Evolutionary conservation across 176 grass and related monocot genomes (phyloP), one percentile per base, ranked within the genome.

Genomic region (Carex myosuroides): DNA sequence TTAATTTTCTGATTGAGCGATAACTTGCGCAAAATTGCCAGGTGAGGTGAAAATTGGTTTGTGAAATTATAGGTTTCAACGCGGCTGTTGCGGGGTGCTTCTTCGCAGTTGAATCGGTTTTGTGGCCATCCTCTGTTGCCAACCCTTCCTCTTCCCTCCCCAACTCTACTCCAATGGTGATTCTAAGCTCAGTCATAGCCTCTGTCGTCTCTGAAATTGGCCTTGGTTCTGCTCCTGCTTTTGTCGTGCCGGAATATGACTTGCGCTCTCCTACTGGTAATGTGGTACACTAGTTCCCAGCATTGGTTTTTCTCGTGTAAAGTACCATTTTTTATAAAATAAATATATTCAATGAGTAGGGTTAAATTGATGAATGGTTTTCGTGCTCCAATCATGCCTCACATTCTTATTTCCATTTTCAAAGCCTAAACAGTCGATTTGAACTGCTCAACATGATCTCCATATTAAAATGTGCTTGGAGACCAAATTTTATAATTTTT

Each of bases 81-180:
- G 95, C 95, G 73, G 90, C 95, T 88, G 92, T 98, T 83, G 82
- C 92, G 81, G 95, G 95, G 48, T 98, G 95, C n/a, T 95, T 98
- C 83, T 98, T 98, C 57, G 92, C 91, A 4, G 91, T 95, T 87
- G 95, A 98, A 85, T 98, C 95, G 79, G 92, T 98, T 79, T 87
- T 98, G 58, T 98, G 92, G 95, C 95, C 91, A 86, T 89, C 90
- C 84, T 85, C 92, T 72, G 13, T 76, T 0, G 20, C 75, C 0
- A 89, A 91, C 73, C 80, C 92, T 50, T 90, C 79, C 64, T 98
- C 80, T 55, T 89, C 92, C 69, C 84, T 98, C 86, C 85, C 95
- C 55, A 94, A 93, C 83, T 88, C 91, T 10, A 98, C 95, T 75
- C 85, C 95, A 50, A 94, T 94, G 86, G 92, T 94, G 81, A 98